Conservation (phyloP, 306 rosid genomes). For the Hippophae tibetana region DNA sequence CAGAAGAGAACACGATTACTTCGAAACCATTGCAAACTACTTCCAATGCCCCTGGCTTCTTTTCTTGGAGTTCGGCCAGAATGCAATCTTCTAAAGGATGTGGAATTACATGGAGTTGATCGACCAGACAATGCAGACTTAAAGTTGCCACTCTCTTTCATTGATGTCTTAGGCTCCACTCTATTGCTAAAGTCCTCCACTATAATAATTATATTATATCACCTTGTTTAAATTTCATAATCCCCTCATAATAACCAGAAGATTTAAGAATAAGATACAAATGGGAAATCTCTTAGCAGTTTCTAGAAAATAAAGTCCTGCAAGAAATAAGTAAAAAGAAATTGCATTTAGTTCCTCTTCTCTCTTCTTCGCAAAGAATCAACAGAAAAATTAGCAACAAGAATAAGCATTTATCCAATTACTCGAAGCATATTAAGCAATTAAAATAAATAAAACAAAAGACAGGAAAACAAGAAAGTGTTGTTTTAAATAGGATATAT, state of each 20-base stretch:
- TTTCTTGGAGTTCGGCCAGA: conserved; percentile 54
- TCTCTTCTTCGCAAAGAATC: not conserved
- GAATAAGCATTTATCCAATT: not conserved
- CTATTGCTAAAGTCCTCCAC: conserved; percentile 49
- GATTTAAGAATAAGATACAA: not conserved
- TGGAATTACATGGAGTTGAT: conserved; percentile 51
- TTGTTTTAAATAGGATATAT: not conserved
- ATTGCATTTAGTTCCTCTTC: not conserved
- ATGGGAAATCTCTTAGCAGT: not conserved
- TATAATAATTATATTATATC: conserved; percentile 23
- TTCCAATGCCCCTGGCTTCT: conserved; percentile 42
- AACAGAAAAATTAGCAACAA: no score
- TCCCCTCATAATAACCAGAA: conserved; percentile 11
- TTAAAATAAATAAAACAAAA: not conserved
- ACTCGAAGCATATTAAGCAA: not conserved
- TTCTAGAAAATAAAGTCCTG: no score
- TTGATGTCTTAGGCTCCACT: conserved; percentile 36
- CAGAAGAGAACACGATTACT: conserved; percentile 55
- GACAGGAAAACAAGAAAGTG: not conserved
- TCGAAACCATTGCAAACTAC: conserved; percentile 40
- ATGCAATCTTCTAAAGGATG: conserved; percentile 45
- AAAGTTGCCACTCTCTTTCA: conserved; percentile 45
- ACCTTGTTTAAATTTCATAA: conserved; percentile 7
- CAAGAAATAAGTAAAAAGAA: not conserved
- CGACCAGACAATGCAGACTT: conserved; percentile 57